phyloP scores from a whole-genome alignment of 176 grass and related monocot species.

The Olyra latifolia region DNA sequence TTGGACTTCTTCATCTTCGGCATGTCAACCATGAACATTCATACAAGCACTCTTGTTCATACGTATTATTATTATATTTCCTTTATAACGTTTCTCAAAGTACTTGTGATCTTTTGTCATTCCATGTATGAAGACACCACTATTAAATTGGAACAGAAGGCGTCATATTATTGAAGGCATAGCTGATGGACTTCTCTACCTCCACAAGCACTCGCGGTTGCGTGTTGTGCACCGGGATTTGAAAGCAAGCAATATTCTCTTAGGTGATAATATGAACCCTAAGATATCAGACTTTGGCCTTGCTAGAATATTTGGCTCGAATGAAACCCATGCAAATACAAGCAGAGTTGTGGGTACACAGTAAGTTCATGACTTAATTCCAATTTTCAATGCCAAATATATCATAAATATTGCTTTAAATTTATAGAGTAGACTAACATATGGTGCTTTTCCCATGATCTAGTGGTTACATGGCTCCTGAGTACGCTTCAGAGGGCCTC shows the following conservation, averaged over 20 bases:
- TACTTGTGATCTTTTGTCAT: background rate
- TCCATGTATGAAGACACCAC: background rate
- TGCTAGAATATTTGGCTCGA: slow-evolving; percentile 19
- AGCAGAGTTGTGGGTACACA: slow-evolving; percentile 29
- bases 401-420: background rate
- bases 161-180: slow-evolving; percentile 31
- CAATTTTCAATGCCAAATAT: background rate
- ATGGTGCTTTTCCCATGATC: background rate
- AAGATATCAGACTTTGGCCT: slow-evolving; percentile 39
- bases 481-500: slow-evolving; percentile 27
- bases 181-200: slow-evolving; percentile 30
- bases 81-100: background rate
- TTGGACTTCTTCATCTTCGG: slow-evolving; percentile 56
- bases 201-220: slow-evolving; percentile 32
- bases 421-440: background rate
- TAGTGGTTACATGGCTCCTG: no score
- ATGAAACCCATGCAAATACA: slow-evolving; percentile 24
- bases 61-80: no score
- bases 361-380: slow-evolving; percentile 2
- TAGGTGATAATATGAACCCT: slow-evolving; percentile 20
- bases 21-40: background rate
- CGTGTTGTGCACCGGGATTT: slow-evolving; percentile 31
- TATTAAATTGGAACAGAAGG: slow-evolving; percentile 14
- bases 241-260: slow-evolving; percentile 33
- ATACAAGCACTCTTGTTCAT: background rate